A percentile compares a stretch with the other conserved stretches of the same genome.
Conservation (phyloP, 2,329 filamentous ascomycete genomes). For the Scedosporium minutisporum region DNA sequence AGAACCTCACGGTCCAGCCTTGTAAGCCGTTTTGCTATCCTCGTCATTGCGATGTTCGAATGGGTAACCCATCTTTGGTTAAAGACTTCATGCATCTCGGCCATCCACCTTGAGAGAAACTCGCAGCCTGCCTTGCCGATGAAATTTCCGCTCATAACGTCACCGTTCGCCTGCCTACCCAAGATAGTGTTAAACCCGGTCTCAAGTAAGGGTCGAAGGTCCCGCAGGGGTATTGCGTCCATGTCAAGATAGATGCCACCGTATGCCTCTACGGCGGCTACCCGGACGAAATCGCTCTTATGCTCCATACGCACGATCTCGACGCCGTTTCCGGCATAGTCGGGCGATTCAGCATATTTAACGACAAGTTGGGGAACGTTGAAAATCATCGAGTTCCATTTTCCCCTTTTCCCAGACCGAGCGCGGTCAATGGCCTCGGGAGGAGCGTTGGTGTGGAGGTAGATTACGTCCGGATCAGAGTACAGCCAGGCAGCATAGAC, state of each 20-base stretch:
- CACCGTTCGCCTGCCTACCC: slow-evolving; percentile 11
- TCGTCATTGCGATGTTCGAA: slow-evolving; percentile 11
- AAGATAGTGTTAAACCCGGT: slow-evolving; percentile 11
- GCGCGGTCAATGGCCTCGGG: slow-evolving; percentile 2
- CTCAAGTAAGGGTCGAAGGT: slow-evolving; percentile 11
- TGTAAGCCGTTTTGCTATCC: background rate
- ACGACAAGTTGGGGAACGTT: slow-evolving; percentile 11
- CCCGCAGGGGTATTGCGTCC: slow-evolving; percentile 11
- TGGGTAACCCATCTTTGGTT: slow-evolving; percentile 19
- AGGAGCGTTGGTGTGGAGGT: slow-evolving; percentile 18
- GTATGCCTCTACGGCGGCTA: slow-evolving; percentile 12
- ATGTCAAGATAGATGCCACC: slow-evolving; percentile 15
- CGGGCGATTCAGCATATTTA: slow-evolving; percentile 2
- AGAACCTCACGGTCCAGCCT: background rate
- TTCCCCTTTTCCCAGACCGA: slow-evolving; percentile 10
- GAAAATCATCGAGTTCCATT: slow-evolving; percentile 16
- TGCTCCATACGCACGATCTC: slow-evolving; percentile 11
- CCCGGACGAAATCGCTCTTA: slow-evolving; percentile 15
- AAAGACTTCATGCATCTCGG: slow-evolving; percentile 21
- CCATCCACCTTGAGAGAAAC: slow-evolving; percentile 18
- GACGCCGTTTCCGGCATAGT: slow-evolving; percentile 9
- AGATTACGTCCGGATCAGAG: slow-evolving; percentile 15
- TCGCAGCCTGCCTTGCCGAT: slow-evolving; percentile 13
- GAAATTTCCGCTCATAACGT: slow-evolving; percentile 16
- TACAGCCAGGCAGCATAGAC: slow-evolving; percentile 14